Evolutionary conservation across 2,329 filamentous ascomycete genomes (phyloP).

Genomic region (Alternaria metachromatica): DNA sequence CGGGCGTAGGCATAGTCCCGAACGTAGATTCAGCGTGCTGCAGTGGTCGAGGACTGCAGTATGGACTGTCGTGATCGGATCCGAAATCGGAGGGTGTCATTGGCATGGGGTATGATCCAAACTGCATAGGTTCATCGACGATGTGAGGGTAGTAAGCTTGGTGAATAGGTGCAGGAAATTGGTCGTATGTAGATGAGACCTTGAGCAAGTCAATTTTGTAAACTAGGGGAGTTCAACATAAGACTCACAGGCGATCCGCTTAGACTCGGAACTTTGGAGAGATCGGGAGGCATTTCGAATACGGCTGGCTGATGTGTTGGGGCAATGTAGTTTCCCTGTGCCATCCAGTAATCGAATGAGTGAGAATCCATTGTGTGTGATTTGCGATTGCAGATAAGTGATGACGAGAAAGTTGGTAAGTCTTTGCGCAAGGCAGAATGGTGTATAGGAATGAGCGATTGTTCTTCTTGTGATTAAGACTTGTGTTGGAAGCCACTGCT

Average conservation of each 20-base stretch:
- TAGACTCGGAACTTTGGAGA: slow-evolving; percentile 48
- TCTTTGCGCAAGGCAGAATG: slow-evolving; percentile 6
- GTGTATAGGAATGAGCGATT: neutral
- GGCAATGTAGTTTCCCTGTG: slow-evolving; percentile 41
- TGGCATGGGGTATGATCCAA: slow-evolving; percentile 44
- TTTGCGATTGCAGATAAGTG: neutral
- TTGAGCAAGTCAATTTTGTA: slow-evolving; percentile 16
- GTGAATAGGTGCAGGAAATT: slow-evolving; percentile 40
- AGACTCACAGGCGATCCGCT: slow-evolving; percentile 48
- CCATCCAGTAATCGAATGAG: slow-evolving; percentile 47
- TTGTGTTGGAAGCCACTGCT: neutral
- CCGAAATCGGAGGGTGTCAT: slow-evolving; percentile 50
- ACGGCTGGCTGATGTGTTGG: slow-evolving; percentile 41
- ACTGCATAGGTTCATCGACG: slow-evolving; percentile 41
- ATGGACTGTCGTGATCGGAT: slow-evolving; percentile 49
- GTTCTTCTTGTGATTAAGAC: neutral
- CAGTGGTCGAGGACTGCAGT: slow-evolving; percentile 46
- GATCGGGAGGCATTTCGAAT: slow-evolving; percentile 44
- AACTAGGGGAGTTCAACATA: neutral
- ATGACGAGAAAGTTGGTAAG: slow-evolving; percentile 13
- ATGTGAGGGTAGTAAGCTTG: slow-evolving; percentile 45
- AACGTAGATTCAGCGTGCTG: slow-evolving; percentile 35
- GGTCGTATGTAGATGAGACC: slow-evolving; percentile 48
- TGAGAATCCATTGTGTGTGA: slow-evolving; percentile 43
- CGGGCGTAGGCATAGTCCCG: slow-evolving; percentile 21